Percentiles rank a stretch among this genome's conserved stretches.
These are phyloP conservation scores for Suillus decipiens DNA, from an alignment of 768 basidiomycete genomes.

Conservation along the genomic window DNA sequence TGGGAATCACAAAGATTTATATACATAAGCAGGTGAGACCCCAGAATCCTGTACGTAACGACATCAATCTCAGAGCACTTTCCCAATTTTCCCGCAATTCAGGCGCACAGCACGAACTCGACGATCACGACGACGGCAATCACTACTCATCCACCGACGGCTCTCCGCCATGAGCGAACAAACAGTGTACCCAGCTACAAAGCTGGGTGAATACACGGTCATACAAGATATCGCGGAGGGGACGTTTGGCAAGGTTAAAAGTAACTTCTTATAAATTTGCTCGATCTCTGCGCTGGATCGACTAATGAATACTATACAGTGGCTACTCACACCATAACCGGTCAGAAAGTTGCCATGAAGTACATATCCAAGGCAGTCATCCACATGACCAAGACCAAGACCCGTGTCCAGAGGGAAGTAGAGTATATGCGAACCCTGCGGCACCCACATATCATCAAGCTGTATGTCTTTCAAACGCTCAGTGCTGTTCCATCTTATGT, in stretches of 20 bases:
- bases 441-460: slow-evolving; percentile 97
- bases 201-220: slow-evolving; percentile 91
- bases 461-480: slow-evolving; percentile 51
- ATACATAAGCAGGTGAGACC: slow-evolving; percentile 9
- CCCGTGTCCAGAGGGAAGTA: slow-evolving; percentile 90
- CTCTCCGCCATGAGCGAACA: slow-evolving; percentile 28
- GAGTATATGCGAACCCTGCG: slow-evolving; percentile 94
- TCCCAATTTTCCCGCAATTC: slow-evolving; percentile 27
- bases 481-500: slow-evolving; percentile 6
- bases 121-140: slow-evolving; percentile 15
- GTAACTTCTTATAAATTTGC: slow-evolving; percentile 52
- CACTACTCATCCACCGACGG: slow-evolving; percentile 19
- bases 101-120: neutral
- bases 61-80: slow-evolving; percentile 17
- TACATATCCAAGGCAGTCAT: slow-evolving; percentile 95
- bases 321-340: slow-evolving; percentile 92
- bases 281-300: slow-evolving; percentile 19
- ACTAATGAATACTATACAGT: slow-evolving; percentile 48
- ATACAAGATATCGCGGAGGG: slow-evolving; percentile 91
- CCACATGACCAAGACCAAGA: slow-evolving; percentile 87
- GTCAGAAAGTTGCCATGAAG: slow-evolving; percentile 97
- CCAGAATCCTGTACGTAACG: slow-evolving; percentile 20
- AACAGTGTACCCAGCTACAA: slow-evolving; percentile 54
- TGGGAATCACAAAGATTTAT: slow-evolving; percentile 2
- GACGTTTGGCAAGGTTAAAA: slow-evolving; percentile 98